A percentile compares a stretch with the other conserved stretches of the same genome.
Evolutionary conservation across 768 basidiomycete species (phyloP).

Genomic region (Collybia sordida): DNA sequence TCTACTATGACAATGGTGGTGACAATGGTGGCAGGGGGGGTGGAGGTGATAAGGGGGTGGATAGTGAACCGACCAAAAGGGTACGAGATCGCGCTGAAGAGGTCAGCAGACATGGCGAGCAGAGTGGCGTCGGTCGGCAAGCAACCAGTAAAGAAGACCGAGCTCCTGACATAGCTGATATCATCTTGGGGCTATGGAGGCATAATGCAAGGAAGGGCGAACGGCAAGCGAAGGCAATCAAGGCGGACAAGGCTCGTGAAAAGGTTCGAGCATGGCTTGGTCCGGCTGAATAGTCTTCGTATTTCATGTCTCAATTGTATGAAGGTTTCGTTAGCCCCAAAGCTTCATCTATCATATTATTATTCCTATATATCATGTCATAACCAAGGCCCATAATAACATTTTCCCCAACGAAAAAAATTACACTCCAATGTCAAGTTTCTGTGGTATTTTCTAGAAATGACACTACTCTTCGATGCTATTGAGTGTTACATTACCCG

Average conservation of each 20-base stretch:
- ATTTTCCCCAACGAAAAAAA: too few species aligned
- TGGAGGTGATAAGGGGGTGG: too few species aligned
- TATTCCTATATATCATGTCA: too few species aligned
- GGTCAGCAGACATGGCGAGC: constrained; percentile 11
- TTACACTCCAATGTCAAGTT: too few species aligned
- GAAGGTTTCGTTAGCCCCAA: too few species aligned
- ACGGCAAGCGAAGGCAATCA: constrained; percentile 14
- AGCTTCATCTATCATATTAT: too few species aligned
- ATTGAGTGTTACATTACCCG: too few species aligned
- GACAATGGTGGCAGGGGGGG: neutral
- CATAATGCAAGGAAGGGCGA: constrained; percentile 15
- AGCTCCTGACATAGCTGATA: constrained; percentile 14
- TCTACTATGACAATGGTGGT: constrained; percentile 7
- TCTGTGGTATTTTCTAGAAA: too few species aligned
- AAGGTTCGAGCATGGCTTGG: constrained; percentile 16
- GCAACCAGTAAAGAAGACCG: constrained; percentile 2
- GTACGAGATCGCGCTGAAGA: constrained; percentile 10
- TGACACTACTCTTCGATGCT: too few species aligned
- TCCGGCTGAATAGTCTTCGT: neutral
- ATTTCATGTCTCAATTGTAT: too few species aligned
- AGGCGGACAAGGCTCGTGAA: constrained; percentile 15
- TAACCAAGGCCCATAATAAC: too few species aligned
- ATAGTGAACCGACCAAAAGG: too few species aligned
- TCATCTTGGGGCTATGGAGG: constrained; percentile 17
- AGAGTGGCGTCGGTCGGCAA: constrained; percentile 3